Conservation (phyloP, 495 filamentous ascomycete genomes). For the Aspergillus sclerotiicarbonarius region DNA sequence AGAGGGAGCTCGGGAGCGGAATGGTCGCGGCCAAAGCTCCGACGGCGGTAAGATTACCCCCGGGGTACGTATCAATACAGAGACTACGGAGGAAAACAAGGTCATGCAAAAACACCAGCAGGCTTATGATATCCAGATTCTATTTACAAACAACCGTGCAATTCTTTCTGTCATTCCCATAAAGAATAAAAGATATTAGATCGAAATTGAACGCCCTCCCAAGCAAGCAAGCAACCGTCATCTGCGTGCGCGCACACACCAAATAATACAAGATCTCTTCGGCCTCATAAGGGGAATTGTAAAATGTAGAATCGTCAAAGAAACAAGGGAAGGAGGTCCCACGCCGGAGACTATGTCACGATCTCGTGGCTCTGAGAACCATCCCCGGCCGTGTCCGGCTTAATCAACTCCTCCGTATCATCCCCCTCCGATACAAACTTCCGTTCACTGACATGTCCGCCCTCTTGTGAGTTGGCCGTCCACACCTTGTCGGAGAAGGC, state of each 20-base stretch:
- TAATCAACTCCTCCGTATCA: constrained; percentile 72
- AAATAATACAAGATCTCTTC: constrained; percentile 34
- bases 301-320: constrained; percentile 5
- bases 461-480: constrained; percentile 59
- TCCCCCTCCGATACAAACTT: constrained; percentile 79
- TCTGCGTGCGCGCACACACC: constrained; percentile 15
- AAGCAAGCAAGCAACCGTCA: constrained; percentile 29
- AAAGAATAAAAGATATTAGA: constrained; percentile 30
- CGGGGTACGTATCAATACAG: neutral
- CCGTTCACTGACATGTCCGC: constrained; percentile 78
- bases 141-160: constrained; percentile 27
- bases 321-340: neutral
- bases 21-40: neutral
- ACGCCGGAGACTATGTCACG: constrained; percentile 31
- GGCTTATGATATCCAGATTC: constrained; percentile 23
- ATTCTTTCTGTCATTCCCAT: constrained; percentile 16
- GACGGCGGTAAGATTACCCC: neutral
- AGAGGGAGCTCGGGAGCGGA: neutral
- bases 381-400: constrained; percentile 54
- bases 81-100: neutral
- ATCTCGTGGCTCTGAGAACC: constrained; percentile 34
- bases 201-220: constrained; percentile 33
- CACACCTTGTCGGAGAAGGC: constrained; percentile 89
- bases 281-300: constrained; percentile 15
- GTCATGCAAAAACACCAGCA: neutral